Conservation (phyloP, 2,329 filamentous ascomycete species). For the Trichoderma asperellum region DNA sequence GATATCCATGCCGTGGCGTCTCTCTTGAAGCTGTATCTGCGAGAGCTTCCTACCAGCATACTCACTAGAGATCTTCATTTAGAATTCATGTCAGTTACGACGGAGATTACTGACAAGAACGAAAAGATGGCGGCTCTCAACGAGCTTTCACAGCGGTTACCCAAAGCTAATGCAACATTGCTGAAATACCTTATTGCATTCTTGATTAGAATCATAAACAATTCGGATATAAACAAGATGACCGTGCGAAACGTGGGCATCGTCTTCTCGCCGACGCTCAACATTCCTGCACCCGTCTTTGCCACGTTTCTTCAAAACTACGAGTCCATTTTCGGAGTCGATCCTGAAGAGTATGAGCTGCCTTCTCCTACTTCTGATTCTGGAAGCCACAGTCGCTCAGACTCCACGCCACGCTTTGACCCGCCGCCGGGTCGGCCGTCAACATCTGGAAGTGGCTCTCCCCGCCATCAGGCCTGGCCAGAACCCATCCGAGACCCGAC, state of each 20-base stretch:
- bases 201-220: conserved; percentile 89
- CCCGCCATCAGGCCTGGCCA: conserved; percentile 53
- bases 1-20: conserved; percentile 97
- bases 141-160: conserved; percentile 77
- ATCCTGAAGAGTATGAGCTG: conserved; percentile 66
- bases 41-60: conserved; percentile 89
- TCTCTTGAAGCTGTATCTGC: conserved; percentile 88
- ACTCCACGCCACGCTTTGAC: conserved; percentile 41
- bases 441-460: conserved; percentile 55
- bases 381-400: conserved; percentile 41
- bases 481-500: conserved; percentile 39
- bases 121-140: conserved; percentile 80
- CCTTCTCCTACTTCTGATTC: conserved; percentile 50
- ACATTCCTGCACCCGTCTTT: conserved; percentile 93
- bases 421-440: conserved; percentile 51
- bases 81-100: conserved; percentile 80
- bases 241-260: conserved; percentile 96
- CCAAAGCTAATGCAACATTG: conserved; percentile 77
- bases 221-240: conserved; percentile 94
- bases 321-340: conserved; percentile 77
- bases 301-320: conserved; percentile 93
- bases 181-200: conserved; percentile 86
- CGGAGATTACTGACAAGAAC: conserved; percentile 73
- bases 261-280: conserved; percentile 95
- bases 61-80: conserved; percentile 88